phyloP scores from a whole-genome alignment of 106 monocot genomes.

The Triglochin maritima region DNA sequence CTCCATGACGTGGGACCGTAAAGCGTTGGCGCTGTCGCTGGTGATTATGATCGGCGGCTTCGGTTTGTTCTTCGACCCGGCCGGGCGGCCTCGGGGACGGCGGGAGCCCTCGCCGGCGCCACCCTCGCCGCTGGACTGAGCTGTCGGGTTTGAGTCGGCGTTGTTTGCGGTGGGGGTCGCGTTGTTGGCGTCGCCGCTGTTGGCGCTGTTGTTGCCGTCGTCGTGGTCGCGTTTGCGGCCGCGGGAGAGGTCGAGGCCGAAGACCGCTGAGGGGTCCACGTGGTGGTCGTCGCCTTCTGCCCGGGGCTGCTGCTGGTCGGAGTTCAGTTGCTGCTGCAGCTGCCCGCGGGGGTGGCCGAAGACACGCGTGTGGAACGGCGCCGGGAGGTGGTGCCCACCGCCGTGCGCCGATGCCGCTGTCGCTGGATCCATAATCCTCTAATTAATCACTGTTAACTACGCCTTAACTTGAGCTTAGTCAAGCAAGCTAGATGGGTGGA shows the following conservation, averaged over 20 bases:
- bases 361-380: slow-evolving; percentile 6
- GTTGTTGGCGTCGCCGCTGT: neutral
- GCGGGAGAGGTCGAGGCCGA: no score
- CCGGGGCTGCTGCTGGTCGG: neutral
- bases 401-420: neutral
- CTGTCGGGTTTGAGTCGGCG: neutral
- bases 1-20: slow-evolving; percentile 22
- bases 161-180: neutral
- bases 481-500: no score
- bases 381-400: no score
- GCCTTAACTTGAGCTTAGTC: no score
- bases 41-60: slow-evolving; percentile 24
- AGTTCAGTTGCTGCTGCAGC: neutral
- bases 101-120: neutral
- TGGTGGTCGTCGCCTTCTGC: neutral
- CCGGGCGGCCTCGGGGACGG: slow-evolving; percentile 14
- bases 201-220: neutral
- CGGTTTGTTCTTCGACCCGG: slow-evolving; percentile 21
- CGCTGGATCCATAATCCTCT: neutral
- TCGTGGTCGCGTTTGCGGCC: slow-evolving; percentile 1
- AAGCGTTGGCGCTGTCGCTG: slow-evolving; percentile 19
- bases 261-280: no score
- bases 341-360: slow-evolving; percentile 1
- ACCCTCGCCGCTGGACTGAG: no score
- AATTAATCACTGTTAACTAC: no score